Percentiles rank a stretch among this genome's conserved stretches.
Evolutionary conservation across 139 green algal genomes (phyloP).

Genomic region (Closterium sp.): DNA sequence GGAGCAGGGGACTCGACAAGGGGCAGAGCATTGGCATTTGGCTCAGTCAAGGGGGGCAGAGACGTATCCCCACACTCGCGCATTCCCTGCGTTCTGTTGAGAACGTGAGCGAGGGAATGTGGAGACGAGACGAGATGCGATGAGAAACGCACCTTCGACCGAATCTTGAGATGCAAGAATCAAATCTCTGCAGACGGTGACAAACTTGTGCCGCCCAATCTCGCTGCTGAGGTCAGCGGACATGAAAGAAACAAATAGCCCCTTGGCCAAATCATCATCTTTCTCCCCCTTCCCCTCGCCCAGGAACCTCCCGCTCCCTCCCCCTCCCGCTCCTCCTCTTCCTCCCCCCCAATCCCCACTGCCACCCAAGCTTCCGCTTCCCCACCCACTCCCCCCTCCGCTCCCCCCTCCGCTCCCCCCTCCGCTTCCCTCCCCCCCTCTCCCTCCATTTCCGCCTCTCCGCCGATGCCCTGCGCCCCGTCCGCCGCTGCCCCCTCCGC

Average conservation of each 20-base stretch:
- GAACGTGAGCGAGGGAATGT: neutral
- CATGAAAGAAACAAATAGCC: neutral
- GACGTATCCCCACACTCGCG: too few species aligned
- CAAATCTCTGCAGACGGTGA: neutral
- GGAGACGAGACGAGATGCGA: neutral
- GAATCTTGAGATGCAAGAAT: neutral
- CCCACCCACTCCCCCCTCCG: neutral
- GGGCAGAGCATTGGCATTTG: too few species aligned
- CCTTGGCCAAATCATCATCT: neutral
- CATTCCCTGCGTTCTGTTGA: too few species aligned
- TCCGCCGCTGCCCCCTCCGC: neutral
- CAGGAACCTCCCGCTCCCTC: neutral
- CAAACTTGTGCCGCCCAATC: neutral
- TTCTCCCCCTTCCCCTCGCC: neutral
- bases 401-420: neutral
- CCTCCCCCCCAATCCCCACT: neutral
- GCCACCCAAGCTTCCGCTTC: neutral
- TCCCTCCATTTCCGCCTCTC: neutral
- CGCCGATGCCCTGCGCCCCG: neutral
- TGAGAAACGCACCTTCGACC: neutral
- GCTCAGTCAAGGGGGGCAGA: too few species aligned
- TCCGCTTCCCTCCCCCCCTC: neutral
- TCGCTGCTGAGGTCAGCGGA: neutral
- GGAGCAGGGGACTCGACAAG: too few species aligned
- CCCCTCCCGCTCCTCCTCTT: neutral